Evolutionary conservation across 345 rosid species (phyloP), one percentile per base, ranked within the genome.

Genomic region (Rhodamnia argentea): DNA sequence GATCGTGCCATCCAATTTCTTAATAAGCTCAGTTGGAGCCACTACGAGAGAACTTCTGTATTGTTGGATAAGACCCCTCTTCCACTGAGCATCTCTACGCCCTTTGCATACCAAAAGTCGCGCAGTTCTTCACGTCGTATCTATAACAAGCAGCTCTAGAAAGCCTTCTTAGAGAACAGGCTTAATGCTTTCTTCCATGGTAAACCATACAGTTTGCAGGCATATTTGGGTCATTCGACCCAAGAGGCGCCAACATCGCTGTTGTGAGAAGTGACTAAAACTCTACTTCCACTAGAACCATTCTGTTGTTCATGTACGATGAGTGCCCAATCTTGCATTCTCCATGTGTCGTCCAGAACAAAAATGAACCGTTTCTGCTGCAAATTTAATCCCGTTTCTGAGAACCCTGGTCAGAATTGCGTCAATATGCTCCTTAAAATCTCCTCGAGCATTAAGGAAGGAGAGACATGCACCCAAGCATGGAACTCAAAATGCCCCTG

Each of bases 151-250:
- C 10, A 29, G 5, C 40, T 23, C 24, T 22, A 83, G 56, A 89
- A 85, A 15, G 86, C 89, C 52, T 83, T 87, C 58, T 13, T 83
- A 42, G 83, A 75, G 75, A 89, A 87, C 40, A 81, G 83, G 13
- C 13, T 27, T 52, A 54, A 16, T 29, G 87, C 85, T 20, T 85
- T 26, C 10, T 70, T 22, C 52, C 32, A 16, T 3, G 78, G 23
- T 32, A 89, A 81, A 3, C 83, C 75, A 4, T 59, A 14, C 13
- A 85, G 85, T n/a, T 87, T 16, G 37, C 52, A 64, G 27, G 58
- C 52, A 44, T 85, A 29, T 0, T 55, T 23, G 14, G 3, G 50
- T 8, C 20, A 3, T 18, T n/a, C 22, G 10, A 52, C 85, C 50
- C 83, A 53, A 32, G 56, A 84, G 10, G 5, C 0, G 14, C 62